phyloP scores from a whole-genome alignment of 805 yeast species.

The Teunomyces kruisii region DNA sequence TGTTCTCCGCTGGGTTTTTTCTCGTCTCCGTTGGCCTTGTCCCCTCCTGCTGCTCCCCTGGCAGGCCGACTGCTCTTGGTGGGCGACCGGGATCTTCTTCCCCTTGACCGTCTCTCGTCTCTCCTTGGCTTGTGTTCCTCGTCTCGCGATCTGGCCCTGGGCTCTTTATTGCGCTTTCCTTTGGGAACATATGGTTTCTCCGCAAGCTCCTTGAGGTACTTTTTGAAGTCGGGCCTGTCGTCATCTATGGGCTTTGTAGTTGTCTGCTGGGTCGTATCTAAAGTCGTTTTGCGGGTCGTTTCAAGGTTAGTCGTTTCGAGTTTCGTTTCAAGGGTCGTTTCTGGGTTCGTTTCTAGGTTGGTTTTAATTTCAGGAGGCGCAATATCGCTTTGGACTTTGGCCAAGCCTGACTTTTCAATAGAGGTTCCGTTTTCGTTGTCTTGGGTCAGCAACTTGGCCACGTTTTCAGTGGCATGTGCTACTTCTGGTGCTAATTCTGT shows the following conservation, averaged over 20 bases:
- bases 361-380: neutral
- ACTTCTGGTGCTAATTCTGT: too few species aligned
- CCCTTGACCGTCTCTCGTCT: neutral
- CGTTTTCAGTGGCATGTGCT: neutral
- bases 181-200: slow-evolving; percentile 13
- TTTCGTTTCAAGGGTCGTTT: neutral
- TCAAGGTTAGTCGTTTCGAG: neutral
- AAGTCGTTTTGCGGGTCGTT: neutral
- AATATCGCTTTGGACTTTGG: neutral
- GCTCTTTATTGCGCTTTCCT: slow-evolving; percentile 10
- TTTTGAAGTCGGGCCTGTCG: slow-evolving; percentile 33
- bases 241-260: slow-evolving; percentile 5
- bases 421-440: neutral
- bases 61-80: neutral
- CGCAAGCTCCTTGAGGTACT: slow-evolving; percentile 29
- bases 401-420: too few species aligned
- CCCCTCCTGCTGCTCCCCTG: slow-evolving; percentile 1
- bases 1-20: neutral
- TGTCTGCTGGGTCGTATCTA: neutral
- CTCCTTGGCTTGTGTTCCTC: neutral
- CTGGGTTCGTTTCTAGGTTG: neutral
- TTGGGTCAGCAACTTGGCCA: neutral
- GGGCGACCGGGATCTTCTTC: neutral
- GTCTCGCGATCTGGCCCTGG: neutral
- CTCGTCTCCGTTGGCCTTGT: neutral